Percentiles rank a stretch among this genome's conserved stretches.
phyloP scores from a whole-genome alignment of 306 rosid species.

The Senna tora region DNA sequence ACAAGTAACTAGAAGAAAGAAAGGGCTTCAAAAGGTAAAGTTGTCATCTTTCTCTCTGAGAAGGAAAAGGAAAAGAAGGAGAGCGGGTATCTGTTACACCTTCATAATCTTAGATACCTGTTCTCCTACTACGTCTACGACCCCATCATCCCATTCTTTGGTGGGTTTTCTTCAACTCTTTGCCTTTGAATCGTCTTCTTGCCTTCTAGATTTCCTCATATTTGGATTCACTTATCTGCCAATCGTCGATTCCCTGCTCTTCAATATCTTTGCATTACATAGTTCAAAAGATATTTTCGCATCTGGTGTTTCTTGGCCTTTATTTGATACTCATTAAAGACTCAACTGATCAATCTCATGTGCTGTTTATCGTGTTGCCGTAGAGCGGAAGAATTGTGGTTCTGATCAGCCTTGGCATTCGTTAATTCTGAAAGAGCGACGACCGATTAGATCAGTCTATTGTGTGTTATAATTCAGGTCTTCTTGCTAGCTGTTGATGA shows the following conservation, averaged over 20 bases:
- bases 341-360: neutral
- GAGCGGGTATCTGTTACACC: conserved; percentile 40
- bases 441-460: conserved; percentile 4
- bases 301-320: neutral
- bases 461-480: conserved; percentile 32
- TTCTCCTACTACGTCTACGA: conserved; percentile 41
- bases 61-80: conserved; percentile 45
- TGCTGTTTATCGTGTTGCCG: conserved; percentile 4
- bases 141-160: neutral
- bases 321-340: neutral
- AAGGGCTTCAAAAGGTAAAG: neutral
- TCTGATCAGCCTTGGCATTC: conserved; percentile 5
- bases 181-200: neutral
- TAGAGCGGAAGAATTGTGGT: neutral
- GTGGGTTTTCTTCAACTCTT: conserved; percentile 20
- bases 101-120: conserved; percentile 22
- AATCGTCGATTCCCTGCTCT: neutral
- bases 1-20: neutral
- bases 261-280: neutral
- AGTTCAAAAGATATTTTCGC: neutral
- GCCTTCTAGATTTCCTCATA: neutral
- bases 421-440: neutral
- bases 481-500: conserved; percentile 62
- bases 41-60: neutral
- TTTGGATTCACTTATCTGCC: neutral